These are phyloP conservation scores for Cytauxzoon felis DNA, from an alignment of 169 alveolate species.

Conservation along the genomic window DNA sequence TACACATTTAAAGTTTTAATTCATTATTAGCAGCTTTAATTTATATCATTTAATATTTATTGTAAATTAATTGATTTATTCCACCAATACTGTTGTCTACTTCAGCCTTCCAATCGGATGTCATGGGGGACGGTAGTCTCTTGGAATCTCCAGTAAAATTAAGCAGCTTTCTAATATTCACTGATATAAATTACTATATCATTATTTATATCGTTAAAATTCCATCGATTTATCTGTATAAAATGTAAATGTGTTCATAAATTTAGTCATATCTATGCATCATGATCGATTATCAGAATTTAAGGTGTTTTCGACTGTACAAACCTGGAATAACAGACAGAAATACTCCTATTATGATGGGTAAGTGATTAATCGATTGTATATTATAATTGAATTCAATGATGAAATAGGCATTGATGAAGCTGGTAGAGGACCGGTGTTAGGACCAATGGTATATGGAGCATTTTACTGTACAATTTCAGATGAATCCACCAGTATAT, in stretches of 20 bases:
- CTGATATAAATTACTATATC: no score
- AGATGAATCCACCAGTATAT: constrained; percentile 50
- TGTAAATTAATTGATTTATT: no score
- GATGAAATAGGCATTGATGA: constrained; percentile 93
- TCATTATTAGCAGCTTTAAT: not conserved
- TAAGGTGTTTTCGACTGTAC: constrained; percentile 49
- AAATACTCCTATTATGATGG: constrained; percentile 32
- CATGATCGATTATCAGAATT: constrained; percentile 22
- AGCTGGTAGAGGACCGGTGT: constrained; percentile 99
- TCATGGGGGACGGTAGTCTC: no score
- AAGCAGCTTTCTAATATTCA: no score
- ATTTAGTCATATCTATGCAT: not conserved
- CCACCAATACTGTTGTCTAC: no score
- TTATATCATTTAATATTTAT: not conserved
- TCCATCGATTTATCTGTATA: not conserved
- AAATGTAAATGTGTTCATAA: not conserved
- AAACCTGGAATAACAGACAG: constrained; percentile 35
- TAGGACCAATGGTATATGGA: constrained; percentile 98
- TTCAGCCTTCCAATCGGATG: no score
- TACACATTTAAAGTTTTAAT: not conserved
- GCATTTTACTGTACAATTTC: constrained; percentile 87
- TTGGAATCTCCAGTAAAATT: no score
- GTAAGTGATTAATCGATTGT: constrained; percentile 12
- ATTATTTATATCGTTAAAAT: no score
- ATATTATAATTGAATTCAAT: not conserved